phyloP scores from a whole-genome alignment of 108 stramenopile species.

The Skeletonema costatum region DNA sequence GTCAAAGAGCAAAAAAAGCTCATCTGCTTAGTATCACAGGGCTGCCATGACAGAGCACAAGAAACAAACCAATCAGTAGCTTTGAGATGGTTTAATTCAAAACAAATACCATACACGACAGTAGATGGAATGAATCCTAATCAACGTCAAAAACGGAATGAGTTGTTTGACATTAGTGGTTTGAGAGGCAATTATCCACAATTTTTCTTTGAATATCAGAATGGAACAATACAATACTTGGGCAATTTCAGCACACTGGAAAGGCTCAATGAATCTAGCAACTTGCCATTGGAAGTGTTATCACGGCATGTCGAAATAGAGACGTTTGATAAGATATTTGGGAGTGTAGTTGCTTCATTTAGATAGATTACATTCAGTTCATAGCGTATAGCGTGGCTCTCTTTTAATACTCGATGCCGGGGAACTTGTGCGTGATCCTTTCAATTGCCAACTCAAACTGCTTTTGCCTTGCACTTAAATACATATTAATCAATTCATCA shows the following conservation, averaged over 20 bases:
- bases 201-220: constrained; percentile 62
- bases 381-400: background rate
- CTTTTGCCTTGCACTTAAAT: constrained; percentile 50
- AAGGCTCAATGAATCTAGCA: constrained; percentile 62
- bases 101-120: constrained; percentile 36
- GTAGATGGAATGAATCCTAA: constrained; percentile 66
- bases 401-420: constrained; percentile 51
- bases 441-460: constrained; percentile 50
- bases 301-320: constrained; percentile 49
- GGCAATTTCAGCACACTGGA: constrained; percentile 62
- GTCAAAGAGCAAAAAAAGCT: constrained; percentile 32
- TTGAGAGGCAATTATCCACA: constrained; percentile 77
- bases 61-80: constrained; percentile 40
- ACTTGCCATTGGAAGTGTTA: constrained; percentile 52
- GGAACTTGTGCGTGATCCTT: constrained; percentile 45
- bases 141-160: constrained; percentile 54
- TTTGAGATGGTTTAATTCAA: constrained; percentile 21
- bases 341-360: constrained; percentile 49
- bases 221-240: constrained; percentile 48
- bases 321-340: constrained; percentile 70
- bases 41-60: constrained; percentile 34
- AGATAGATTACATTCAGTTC: background rate
- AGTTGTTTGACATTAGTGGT: constrained; percentile 68
- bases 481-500: constrained; percentile 45
- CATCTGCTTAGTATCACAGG: constrained; percentile 31